These are phyloP conservation scores for Rhodotorula diobovata DNA, from an alignment of 768 basidiomycete species.

Conservation along the genomic window DNA sequence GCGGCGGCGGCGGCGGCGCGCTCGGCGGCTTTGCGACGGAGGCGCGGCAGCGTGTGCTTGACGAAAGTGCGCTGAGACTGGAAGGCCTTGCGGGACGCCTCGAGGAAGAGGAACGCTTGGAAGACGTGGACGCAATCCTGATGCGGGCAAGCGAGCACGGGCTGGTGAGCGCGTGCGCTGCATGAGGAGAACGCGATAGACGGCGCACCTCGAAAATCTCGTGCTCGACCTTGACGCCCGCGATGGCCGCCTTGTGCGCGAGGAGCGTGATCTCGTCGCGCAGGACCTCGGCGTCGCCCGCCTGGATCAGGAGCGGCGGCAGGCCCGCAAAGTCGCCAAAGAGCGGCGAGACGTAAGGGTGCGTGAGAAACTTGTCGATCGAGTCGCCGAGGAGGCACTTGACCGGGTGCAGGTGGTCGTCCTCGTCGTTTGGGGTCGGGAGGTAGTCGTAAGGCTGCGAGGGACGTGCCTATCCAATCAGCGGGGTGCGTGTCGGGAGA, in stretches of 20 bases:
- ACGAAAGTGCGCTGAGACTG: constrained; percentile 41
- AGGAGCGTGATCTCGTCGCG: constrained; percentile 85
- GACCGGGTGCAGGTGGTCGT: constrained; percentile 87
- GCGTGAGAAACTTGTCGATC: constrained; percentile 70
- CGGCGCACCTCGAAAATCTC: constrained; percentile 55
- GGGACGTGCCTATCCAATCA: fast-evolving
- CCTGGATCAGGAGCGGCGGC: constrained; percentile 85
- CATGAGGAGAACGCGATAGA: too few relatives aligned
- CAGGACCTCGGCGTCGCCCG: constrained; percentile 91
- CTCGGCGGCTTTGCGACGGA: constrained; percentile 4
- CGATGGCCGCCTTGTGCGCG: constrained; percentile 83
- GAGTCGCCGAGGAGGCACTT: constrained; percentile 75
- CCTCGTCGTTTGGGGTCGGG: constrained; percentile 59
- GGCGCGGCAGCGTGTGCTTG: constrained; percentile 37
- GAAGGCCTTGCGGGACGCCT: constrained; percentile 42
- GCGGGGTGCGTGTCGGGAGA: neutral
- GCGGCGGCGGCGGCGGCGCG: constrained; percentile 1
- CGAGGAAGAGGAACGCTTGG: constrained; percentile 44
- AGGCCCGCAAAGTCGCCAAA: constrained; percentile 83
- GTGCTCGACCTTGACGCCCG: constrained; percentile 79
- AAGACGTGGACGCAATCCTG: constrained; percentile 65
- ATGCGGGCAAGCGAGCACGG: neutral
- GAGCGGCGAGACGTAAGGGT: constrained; percentile 91
- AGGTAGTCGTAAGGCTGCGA: constrained; percentile 63
- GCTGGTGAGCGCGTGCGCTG: neutral